These are phyloP conservation scores for Petunia axillaris DNA, from an alignment of 257 asterid species.

Conservation along the genomic window DNA sequence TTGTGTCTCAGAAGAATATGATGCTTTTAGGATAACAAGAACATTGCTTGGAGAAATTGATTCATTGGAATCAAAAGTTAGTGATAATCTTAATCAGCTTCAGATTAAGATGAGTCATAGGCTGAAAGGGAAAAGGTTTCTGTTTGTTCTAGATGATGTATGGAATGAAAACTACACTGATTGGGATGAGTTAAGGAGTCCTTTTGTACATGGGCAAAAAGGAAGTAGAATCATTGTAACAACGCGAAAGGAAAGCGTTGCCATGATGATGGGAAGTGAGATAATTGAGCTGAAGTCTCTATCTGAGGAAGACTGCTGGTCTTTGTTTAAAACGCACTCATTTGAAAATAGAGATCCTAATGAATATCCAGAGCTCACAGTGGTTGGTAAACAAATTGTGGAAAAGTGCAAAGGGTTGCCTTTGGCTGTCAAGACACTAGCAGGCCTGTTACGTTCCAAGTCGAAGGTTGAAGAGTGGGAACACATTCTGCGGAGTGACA, in stretches of 20 bases:
- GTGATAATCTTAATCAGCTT: constrained; percentile 49
- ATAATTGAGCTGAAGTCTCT: neutral
- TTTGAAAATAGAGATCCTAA: constrained; percentile 14
- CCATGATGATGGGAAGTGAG: constrained; percentile 41
- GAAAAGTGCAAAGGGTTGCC: constrained; percentile 26
- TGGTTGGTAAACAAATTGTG: constrained; percentile 1
- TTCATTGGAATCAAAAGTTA: constrained; percentile 35
- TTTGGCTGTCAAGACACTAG: constrained; percentile 28
- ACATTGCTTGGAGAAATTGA: constrained; percentile 30
- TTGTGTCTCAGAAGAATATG: constrained; percentile 55
- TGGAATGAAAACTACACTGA: constrained; percentile 50
- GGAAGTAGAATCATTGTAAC: constrained; percentile 64
- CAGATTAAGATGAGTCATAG: constrained; percentile 51
- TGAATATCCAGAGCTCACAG: neutral
- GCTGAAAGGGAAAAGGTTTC: constrained; percentile 51
- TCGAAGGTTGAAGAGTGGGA: neutral
- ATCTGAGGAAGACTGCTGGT: constrained; percentile 2
- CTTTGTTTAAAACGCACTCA: constrained; percentile 24
- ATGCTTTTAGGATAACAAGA: constrained; percentile 49
- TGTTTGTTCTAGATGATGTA: constrained; percentile 59
- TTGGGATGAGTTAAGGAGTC: constrained; percentile 49
- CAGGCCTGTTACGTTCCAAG: constrained; percentile 11
- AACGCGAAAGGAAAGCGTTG: constrained; percentile 51
- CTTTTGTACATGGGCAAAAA: constrained; percentile 46
- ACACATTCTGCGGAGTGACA: neutral